Evolutionary conservation across 768 basidiomycete species (phyloP).

Genomic region (Kwoniella dejecticola): DNA sequence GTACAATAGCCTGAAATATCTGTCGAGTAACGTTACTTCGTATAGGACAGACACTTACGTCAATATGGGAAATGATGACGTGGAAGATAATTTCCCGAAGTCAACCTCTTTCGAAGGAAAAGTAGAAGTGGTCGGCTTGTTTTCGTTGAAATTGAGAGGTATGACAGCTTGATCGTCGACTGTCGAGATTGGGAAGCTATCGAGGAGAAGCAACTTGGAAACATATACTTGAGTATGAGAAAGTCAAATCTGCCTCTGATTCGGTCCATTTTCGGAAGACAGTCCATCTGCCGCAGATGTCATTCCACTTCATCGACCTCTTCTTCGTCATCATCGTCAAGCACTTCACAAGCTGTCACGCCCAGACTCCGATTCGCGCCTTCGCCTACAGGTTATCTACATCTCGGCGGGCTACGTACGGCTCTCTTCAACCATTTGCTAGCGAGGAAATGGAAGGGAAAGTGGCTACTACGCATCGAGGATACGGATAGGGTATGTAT

Average conservation of each 20-base stretch:
- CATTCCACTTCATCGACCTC: conserved; percentile 8
- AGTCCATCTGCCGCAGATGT: conserved; percentile 3
- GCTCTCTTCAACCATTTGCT: conserved; percentile 89
- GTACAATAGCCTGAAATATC: no score
- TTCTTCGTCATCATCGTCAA: not conserved
- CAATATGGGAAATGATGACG: conserved; percentile 18
- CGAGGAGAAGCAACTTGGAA: no score
- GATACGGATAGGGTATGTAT: conserved; percentile 84
- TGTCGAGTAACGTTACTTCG: no score
- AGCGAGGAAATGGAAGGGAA: conserved; percentile 76
- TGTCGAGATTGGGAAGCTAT: not conserved
- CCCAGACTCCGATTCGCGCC: conserved; percentile 85
- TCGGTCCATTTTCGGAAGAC: not conserved
- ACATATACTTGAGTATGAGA: not conserved
- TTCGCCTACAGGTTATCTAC: conserved; percentile 90
- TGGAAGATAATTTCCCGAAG: conserved; percentile 12
- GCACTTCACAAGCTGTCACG: not conserved
- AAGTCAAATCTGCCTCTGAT: not conserved
- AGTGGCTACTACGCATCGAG: conserved; percentile 89
- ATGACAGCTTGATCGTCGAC: no score
- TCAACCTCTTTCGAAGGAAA: conserved; percentile 3
- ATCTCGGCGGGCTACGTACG: conserved; percentile 91
- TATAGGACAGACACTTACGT: not conserved
- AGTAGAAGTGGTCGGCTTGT: no score
- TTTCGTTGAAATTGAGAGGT: no score